A percentile compares a stretch with the other conserved stretches of the same genome.
phyloP scores from a whole-genome alignment of 2,329 filamentous ascomycete species.

The Arachnopeziza araneosa region DNA sequence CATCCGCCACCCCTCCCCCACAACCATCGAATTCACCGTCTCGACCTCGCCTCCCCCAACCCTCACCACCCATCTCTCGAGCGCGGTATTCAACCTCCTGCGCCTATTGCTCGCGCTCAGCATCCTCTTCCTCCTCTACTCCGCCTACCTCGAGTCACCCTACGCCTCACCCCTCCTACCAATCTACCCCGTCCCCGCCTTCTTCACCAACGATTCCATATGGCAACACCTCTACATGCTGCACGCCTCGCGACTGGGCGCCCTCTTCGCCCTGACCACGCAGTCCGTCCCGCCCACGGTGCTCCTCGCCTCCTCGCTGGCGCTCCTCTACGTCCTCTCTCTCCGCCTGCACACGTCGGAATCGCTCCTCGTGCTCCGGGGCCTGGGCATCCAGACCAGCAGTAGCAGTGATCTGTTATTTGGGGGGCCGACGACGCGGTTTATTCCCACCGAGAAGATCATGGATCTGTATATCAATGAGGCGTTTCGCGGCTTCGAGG shows the following conservation, averaged over 20 bases:
- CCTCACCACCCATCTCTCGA: conserved; percentile 41
- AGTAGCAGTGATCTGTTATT: conserved; percentile 66
- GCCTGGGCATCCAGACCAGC: conserved; percentile 84
- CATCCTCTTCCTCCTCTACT: conserved; percentile 45
- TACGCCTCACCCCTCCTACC: conserved; percentile 8
- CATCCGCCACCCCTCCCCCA: conserved; percentile 68
- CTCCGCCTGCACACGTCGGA: conserved; percentile 58
- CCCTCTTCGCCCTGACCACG: conserved; percentile 31
- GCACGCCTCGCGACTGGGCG: conserved; percentile 29
- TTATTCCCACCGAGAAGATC: conserved; percentile 88
- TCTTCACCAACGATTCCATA: conserved; percentile 19
- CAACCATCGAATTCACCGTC: conserved; percentile 88
- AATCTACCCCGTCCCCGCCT: conserved; percentile 1
- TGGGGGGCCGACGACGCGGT: conserved; percentile 55
- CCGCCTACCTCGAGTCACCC: conserved; percentile 36
- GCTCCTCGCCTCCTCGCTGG: conserved; percentile 34
- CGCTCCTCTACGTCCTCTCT: conserved; percentile 40
- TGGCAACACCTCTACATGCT: conserved; percentile 25
- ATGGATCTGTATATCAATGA: conserved; percentile 93
- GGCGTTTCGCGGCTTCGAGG: conserved; percentile 87
- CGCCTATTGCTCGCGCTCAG: conserved; percentile 35
- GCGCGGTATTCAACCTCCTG: conserved; percentile 39
- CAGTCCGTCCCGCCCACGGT: conserved; percentile 35
- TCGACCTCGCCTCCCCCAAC: conserved; percentile 64
- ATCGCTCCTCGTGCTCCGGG: conserved; percentile 80